These are phyloP conservation scores for Reticulascus tulasneorum DNA, from an alignment of 2,329 filamentous ascomycete genomes.

Conservation along the genomic window DNA sequence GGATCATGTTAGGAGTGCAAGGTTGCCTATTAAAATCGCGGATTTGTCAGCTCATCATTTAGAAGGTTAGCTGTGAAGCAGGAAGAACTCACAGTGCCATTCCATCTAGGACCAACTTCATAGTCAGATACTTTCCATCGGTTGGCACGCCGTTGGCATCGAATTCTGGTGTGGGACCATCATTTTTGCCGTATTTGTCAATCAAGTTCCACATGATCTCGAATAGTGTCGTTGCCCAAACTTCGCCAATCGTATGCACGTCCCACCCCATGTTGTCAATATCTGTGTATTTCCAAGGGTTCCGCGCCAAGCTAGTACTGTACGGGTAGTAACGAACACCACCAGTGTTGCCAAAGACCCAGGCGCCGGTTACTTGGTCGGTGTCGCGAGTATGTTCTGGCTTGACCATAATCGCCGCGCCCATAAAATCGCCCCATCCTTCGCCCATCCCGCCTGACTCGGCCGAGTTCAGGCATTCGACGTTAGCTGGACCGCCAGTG, in stretches of 20 bases:
- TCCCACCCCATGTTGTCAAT: constrained; percentile 32
- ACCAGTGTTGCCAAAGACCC: constrained; percentile 36
- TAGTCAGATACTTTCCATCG: constrained; percentile 46
- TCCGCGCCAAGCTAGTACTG: constrained; percentile 44
- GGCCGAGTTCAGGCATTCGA: constrained; percentile 38
- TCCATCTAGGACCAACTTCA: constrained; percentile 50
- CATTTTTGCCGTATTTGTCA: constrained; percentile 50
- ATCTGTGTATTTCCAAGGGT: constrained; percentile 46
- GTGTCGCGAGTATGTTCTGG: constrained; percentile 37
- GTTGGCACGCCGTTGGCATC: constrained; percentile 41
- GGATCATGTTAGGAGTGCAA: constrained; percentile 50
- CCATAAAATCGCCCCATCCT: constrained; percentile 55
- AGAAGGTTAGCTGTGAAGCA: no score
- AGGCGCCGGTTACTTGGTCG: constrained; percentile 46
- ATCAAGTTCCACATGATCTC: constrained; percentile 56
- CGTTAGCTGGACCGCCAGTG: constrained; percentile 54
- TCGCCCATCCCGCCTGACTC: constrained; percentile 56
- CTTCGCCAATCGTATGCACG: constrained; percentile 47
- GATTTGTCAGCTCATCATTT: no score
- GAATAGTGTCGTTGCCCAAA: constrained; percentile 48
- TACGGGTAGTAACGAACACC: constrained; percentile 50
- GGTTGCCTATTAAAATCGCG: constrained; percentile 37
- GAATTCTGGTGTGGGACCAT: constrained; percentile 36
- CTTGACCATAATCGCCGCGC: constrained; percentile 45
- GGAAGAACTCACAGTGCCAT: constrained; percentile 37